Evolutionary conservation across 1,139 yeast genomes (phyloP).

Genomic region (Ogataea hybrid): DNA sequence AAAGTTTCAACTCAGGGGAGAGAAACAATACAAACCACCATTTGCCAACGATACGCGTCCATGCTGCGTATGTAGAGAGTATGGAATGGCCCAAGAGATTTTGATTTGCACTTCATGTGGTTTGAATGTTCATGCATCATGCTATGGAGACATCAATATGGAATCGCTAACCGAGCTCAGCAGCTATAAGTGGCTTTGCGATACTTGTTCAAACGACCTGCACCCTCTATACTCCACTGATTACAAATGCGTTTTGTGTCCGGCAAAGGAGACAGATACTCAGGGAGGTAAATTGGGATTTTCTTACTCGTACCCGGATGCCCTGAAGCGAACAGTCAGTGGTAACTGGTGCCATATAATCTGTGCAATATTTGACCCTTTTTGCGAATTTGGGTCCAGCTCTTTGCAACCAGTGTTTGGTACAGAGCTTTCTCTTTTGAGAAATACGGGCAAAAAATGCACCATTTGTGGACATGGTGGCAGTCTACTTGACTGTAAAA

Average conservation of each 20-base stretch:
- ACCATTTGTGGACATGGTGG: constrained; percentile 44
- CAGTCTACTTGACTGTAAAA: constrained; percentile 40
- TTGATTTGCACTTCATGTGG: constrained; percentile 70
- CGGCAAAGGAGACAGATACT: constrained; percentile 48
- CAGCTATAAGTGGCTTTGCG: constrained; percentile 70
- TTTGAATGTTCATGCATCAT: constrained; percentile 64
- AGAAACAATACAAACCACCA: constrained; percentile 3
- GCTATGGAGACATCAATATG: constrained; percentile 55
- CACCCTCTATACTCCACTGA: constrained; percentile 57
- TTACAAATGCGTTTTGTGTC: constrained; percentile 69
- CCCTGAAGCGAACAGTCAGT: constrained; percentile 64
- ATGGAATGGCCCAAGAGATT: constrained; percentile 32
- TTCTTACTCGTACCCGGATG: constrained; percentile 52
- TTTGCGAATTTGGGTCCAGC: constrained; percentile 39
- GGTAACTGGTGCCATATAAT: constrained; percentile 81
- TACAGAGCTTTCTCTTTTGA: constrained; percentile 22
- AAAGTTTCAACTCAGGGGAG: too few relatives aligned
- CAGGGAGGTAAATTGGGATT: constrained; percentile 45
- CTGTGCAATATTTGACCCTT: constrained; percentile 62
- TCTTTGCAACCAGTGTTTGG: constrained; percentile 46
- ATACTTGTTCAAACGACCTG: constrained; percentile 70
- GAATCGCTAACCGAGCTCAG: constrained; percentile 2
- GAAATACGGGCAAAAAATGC: constrained; percentile 33
- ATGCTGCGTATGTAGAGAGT: constrained; percentile 56
- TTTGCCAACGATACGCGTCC: constrained; percentile 35